phyloP scores from a whole-genome alignment of 352 stramenopile species.

The Phytophthora cactorum region DNA sequence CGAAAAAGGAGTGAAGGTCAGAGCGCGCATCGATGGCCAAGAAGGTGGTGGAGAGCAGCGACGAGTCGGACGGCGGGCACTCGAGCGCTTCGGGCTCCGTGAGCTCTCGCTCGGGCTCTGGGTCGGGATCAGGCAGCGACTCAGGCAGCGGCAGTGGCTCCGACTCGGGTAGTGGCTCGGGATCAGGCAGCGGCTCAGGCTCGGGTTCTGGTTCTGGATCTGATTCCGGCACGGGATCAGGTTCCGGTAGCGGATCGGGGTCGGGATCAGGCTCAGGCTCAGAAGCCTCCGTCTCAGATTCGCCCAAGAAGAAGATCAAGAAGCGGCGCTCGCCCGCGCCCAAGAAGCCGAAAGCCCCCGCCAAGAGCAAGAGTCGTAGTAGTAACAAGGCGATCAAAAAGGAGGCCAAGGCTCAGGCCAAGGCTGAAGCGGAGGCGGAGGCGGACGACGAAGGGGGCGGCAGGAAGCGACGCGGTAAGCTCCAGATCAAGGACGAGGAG shows the following conservation, averaged over 20 bases:
- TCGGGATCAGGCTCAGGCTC: constrained; percentile 41
- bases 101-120: constrained; percentile 58
- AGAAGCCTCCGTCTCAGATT: constrained; percentile 30
- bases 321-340: constrained; percentile 41
- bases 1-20: constrained; percentile 1
- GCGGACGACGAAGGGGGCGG: constrained; percentile 64
- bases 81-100: constrained; percentile 65
- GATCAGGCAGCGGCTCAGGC: constrained; percentile 38
- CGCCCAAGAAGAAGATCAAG: constrained; percentile 58
- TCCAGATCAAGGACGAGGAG: constrained; percentile 44
- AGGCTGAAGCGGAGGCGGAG: constrained; percentile 57
- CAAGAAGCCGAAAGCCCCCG: constrained; percentile 43
- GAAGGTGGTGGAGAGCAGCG: constrained; percentile 80
- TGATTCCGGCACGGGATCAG: constrained; percentile 43
- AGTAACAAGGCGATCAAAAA: constrained; percentile 41
- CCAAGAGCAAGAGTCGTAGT: constrained; percentile 36
- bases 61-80: constrained; percentile 69
- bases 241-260: constrained; percentile 43
- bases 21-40: constrained; percentile 48
- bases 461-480: constrained; percentile 41
- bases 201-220: constrained; percentile 42
- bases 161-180: constrained; percentile 44
- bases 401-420: constrained; percentile 40
- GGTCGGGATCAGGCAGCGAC: constrained; percentile 32
- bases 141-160: constrained; percentile 47